Base-by-base conservation (phyloP, 2,329 filamentous ascomycete species). In the Xylariaceae sp. region DNA sequence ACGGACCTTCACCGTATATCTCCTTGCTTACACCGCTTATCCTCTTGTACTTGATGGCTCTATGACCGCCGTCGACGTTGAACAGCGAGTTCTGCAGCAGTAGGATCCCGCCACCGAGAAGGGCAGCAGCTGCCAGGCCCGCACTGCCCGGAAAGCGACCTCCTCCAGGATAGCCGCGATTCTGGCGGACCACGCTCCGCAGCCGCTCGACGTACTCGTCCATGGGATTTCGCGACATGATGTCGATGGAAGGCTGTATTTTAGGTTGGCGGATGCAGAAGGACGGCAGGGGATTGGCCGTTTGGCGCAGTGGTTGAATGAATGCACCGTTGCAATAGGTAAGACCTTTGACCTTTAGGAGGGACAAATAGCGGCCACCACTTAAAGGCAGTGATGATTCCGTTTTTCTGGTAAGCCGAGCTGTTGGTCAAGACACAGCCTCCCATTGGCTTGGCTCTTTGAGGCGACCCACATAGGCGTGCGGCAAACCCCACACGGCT, bases 21-120 rank as follows among this genome's bases (percentile, higher is more conserved):
- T 97, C 90, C 76, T 92, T 92, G 80, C 89, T 87, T 52, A 99
- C 92, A 79, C 94, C 94, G 67, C 84, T 89, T 74, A 96, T 68
- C 71, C 92, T 87, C 66, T 87, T 91, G 78, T 99, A 99, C 75
- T 99, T 99, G 81, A 99, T 99, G 62, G 94, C 94, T 70, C 94
- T 87, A 74, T 97, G 94, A 76, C 94, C 94, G 86, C 94, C 94
- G 70, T 99, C 94, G 66, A 99, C 94, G 76, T 87, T 87, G 77
- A 87, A 87, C 5, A 87, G 76, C 42, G 83, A 80, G 70, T 84
- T 80, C 65, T 80, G 76, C 60, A 84, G 64, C 61, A 84, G 58
- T 64, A 79, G 68, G 53, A 74, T 70, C 43, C 77, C 80, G 54
- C 77, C 78, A 15, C 72, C 73, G 41, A 81, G 65, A 30, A 81